phyloP scores from a whole-genome alignment of 78 protist genomes.

The Dictyostelium brefeldianum region DNA sequence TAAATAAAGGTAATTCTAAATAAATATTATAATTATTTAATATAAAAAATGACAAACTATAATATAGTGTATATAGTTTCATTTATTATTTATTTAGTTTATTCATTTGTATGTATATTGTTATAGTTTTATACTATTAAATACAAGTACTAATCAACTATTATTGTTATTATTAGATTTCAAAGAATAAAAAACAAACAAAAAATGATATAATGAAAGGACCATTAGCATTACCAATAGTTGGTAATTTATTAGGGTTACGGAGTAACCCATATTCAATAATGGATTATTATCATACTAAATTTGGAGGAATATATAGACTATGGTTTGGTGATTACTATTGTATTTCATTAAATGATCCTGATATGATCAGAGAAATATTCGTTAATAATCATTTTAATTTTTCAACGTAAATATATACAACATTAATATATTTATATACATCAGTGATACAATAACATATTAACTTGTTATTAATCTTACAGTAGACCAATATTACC shows the following conservation, averaged over 20 bases:
- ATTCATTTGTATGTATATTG: background rate
- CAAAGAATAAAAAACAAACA: background rate
- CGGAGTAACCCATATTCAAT: background rate
- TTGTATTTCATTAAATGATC: conserved; percentile 10
- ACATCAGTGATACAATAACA: too few relatives aligned
- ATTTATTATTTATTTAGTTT: background rate
- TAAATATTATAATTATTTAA: too few relatives aligned
- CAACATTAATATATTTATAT: too few relatives aligned
- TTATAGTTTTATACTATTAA: background rate
- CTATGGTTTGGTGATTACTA: conserved; percentile 58
- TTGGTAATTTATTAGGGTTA: conserved; percentile 42
- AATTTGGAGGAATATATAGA: conserved; percentile 34
- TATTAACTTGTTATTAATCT: too few relatives aligned
- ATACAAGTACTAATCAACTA: too few relatives aligned
- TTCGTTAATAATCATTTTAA: background rate
- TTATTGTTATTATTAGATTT: background rate
- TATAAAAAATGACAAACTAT: too few relatives aligned
- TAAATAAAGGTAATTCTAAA: too few relatives aligned
- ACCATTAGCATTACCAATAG: conserved; percentile 15
- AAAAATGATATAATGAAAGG: background rate
- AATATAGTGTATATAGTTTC: too few relatives aligned
- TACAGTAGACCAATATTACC: conserved; percentile 42
- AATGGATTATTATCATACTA: conserved; percentile 5
- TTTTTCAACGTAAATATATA: conserved; percentile 8
- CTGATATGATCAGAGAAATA: background rate